Base-by-base conservation (phyloP, 768 basidiomycete species). In the Pleurotus sapidus region DNA sequence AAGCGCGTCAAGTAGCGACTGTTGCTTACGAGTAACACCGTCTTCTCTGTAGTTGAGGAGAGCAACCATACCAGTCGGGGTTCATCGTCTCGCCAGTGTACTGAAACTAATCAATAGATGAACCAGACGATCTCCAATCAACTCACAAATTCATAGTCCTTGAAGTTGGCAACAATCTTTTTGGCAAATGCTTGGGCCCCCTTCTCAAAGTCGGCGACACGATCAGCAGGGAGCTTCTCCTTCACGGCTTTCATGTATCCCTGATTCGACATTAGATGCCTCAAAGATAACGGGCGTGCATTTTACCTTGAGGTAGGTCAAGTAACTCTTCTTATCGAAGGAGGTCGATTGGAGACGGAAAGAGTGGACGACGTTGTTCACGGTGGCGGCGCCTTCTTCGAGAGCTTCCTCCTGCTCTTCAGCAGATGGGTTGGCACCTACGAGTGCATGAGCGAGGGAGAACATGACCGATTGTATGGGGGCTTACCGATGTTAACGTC, bases 201-300 rank as follows among this genome's bases (percentile, higher is more conserved):
- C 70, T 88, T 87, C 77, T 98, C 92, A 70, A 99, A 99, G 0
- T 70, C 81, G 1, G 74, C 71, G 25, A 95, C 87, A 5, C 81
- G 80, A 0, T 84, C 87, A 9, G 88, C 69, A 40, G 67, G 40
- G 46, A 98, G 80, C 49, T 89, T 67, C 2, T 64, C 68, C 77
- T 97, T 95, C 71, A 98, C 75, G 11, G 81, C 74, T 75, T 98
- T 98, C 95, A 98, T 96, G 80, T 99, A 99, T 12, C 75, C 84
- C 91, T 95, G 59, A 9, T 34, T 27, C 14, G 24, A 39, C 2
- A 24, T 59, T 48, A 37, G 27, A 39, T 53, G 39, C 17, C 42
- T 12, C 34, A 18, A 34, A 49, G 5, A 62, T 23, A 50, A 18
- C 59, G 47, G 55, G 12, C 46, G 40, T 37, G 5, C 39, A 3